Base-by-base conservation (phyloP, 257 asterid genomes). In the Penstemon eatonii region DNA sequence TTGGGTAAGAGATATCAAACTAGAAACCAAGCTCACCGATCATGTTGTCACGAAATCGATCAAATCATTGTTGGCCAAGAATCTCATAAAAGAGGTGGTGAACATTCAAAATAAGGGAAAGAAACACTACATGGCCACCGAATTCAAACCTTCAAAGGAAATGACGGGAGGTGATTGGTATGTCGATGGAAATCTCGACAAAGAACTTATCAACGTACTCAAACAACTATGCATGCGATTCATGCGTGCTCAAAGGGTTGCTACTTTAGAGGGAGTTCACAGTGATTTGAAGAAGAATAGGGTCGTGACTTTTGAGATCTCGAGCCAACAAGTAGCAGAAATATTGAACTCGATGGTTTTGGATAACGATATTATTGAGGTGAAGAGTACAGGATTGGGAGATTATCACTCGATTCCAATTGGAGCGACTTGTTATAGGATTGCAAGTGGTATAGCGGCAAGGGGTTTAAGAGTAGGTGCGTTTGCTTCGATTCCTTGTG, bases 321-420 rank as follows among this genome's bases (percentile, higher is more conserved):
- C 92, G 6, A 36, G 12, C 53, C 73, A 58, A 19, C 89, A 87
- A 65, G 57, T 82, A 8, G 63, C 42, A 0, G 88, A 87, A 6
- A 71, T 89, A 42, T 46, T 89, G 69, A 75, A 60, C 38, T 71
- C 82, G 1, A 71, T 92, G 89, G 85, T 86, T 65, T 46, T 89
- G 13, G 92, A 81, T 57, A 73, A 87, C 53, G 75, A 76, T 5
- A 38, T 92, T 41, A 65, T 87, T 11, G 96, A 87, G 82, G 95
- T 83, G 68, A 89, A 87, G 81, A 89, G 96, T 74, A 87, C 81
- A 0, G 98, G 96, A 38, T 46, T 83, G 68, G 92, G 87, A 11
- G 96, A 83, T 8, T 87, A 78, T 74, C 78, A 69, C 65, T 65
- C 80, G 0, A 73, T 92, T 52, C 87, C 88, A 1, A 4, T 81